Evolutionary conservation across 2,329 filamentous ascomycete genomes (phyloP).

Genomic region (Colletotrichum tropicale): DNA sequence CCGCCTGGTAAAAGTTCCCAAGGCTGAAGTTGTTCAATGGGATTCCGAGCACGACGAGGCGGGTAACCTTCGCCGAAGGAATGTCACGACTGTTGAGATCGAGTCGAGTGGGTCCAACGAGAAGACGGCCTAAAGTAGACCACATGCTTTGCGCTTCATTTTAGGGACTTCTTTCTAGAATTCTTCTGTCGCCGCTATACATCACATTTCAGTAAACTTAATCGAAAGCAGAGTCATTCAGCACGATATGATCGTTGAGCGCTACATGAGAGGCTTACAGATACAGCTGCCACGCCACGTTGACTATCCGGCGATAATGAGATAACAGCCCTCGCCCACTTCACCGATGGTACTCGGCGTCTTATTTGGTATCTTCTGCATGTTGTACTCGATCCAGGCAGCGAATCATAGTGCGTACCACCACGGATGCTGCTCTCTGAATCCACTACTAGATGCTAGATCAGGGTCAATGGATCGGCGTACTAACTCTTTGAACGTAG

Average conservation of each 20-base stretch:
- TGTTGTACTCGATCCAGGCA: background rate
- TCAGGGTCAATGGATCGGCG: background rate
- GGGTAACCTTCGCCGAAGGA: constrained; percentile 29
- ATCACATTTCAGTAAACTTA: background rate
- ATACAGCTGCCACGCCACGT: background rate
- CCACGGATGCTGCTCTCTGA: background rate
- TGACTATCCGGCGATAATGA: background rate
- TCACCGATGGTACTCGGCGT: background rate
- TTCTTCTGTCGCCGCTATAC: fast-evolving
- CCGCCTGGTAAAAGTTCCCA: constrained; percentile 57
- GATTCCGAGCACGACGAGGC: constrained; percentile 61
- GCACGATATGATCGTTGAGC: background rate
- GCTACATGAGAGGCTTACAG: fast-evolving
- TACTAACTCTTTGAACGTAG: background rate
- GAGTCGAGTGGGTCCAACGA: constrained; percentile 9
- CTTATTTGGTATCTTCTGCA: background rate
- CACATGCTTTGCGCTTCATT: background rate
- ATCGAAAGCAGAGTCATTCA: background rate
- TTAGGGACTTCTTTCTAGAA: background rate
- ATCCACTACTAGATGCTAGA: background rate
- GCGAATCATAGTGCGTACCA: background rate
- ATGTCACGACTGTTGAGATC: background rate
- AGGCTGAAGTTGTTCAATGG: constrained; percentile 57
- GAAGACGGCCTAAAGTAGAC: background rate
- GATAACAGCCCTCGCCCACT: background rate